phyloP scores from a whole-genome alignment of 73 alveolate genomes.

The Symbiodinium natans region DNA sequence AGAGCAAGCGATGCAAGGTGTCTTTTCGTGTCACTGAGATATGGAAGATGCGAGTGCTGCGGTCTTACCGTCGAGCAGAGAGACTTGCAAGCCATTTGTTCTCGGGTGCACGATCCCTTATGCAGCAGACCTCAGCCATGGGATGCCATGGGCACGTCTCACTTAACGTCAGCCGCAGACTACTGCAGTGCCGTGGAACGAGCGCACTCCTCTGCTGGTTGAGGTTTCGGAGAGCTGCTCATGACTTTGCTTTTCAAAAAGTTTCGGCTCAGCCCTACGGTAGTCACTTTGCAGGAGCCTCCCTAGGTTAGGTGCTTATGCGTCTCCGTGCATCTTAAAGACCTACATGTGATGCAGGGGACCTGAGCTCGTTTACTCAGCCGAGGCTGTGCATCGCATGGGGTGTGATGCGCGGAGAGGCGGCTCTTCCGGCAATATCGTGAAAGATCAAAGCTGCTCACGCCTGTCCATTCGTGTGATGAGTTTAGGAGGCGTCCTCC shows the following conservation, averaged over 20 bases:
- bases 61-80: too few relatives aligned
- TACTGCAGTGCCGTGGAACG: background rate
- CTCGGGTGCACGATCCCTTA: too few relatives aligned
- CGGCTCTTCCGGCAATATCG: background rate
- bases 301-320: background rate
- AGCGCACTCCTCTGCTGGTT: background rate
- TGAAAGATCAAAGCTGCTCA: too few relatives aligned
- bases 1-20: background rate
- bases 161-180: background rate
- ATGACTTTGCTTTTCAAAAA: background rate
- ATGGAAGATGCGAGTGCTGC: background rate
- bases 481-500: background rate
- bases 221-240: background rate
- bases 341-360: too few relatives aligned
- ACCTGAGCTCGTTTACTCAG: background rate
- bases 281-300: background rate
- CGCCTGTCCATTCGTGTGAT: too few relatives aligned
- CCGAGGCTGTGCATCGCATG: slow-evolving; percentile 2
- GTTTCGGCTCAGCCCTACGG: background rate
- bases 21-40: background rate
- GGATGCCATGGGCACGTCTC: slow-evolving; percentile 2
- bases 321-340: too few relatives aligned
- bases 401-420: background rate
- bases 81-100: too few relatives aligned
- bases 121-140: background rate